Evolutionary conservation across 1,284 basidiomycete species (phyloP).

Genomic region (Schizopora paradoxa): DNA sequence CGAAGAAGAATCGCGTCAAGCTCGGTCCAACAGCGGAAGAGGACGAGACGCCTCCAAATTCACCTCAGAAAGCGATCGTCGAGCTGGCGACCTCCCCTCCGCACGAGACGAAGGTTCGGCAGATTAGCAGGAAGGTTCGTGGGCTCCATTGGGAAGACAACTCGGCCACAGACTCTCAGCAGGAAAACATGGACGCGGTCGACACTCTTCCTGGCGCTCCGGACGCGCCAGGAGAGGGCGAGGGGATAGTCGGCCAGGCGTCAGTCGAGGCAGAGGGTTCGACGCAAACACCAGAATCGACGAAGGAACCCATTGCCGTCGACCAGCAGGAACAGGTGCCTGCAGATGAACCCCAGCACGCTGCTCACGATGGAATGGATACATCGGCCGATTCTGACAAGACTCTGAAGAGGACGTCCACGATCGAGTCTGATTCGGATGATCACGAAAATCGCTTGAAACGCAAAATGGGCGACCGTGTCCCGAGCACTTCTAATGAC

Average conservation of each 20-base stretch:
- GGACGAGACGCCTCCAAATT: constrained; percentile 42
- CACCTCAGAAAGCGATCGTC: constrained; percentile 30
- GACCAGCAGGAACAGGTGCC: background rate
- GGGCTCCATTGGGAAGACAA: constrained; percentile 63
- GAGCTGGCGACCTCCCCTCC: constrained; percentile 55
- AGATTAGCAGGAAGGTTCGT: constrained; percentile 72
- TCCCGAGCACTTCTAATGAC: constrained; percentile 27
- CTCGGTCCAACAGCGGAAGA: constrained; percentile 60
- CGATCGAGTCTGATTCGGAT: constrained; percentile 29
- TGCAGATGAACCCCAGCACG: background rate
- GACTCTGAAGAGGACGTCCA: background rate
- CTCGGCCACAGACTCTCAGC: constrained; percentile 25
- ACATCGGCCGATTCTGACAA: background rate
- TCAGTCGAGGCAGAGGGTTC: constrained; percentile 7
- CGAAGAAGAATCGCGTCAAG: constrained; percentile 64
- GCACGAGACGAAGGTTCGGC: constrained; percentile 64
- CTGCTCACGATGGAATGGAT: background rate
- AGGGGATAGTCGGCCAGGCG: background rate
- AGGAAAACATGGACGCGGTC: background rate
- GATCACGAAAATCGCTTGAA: constrained; percentile 58
- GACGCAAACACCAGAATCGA: constrained; percentile 5
- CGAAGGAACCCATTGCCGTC: background rate
- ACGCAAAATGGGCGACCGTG: constrained; percentile 50
- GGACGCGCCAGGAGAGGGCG: background rate
- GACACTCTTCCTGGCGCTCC: too few species aligned